These are phyloP conservation scores for Aspergillus hortae DNA, from an alignment of 2,329 filamentous ascomycete genomes.

Conservation along the genomic window DNA sequence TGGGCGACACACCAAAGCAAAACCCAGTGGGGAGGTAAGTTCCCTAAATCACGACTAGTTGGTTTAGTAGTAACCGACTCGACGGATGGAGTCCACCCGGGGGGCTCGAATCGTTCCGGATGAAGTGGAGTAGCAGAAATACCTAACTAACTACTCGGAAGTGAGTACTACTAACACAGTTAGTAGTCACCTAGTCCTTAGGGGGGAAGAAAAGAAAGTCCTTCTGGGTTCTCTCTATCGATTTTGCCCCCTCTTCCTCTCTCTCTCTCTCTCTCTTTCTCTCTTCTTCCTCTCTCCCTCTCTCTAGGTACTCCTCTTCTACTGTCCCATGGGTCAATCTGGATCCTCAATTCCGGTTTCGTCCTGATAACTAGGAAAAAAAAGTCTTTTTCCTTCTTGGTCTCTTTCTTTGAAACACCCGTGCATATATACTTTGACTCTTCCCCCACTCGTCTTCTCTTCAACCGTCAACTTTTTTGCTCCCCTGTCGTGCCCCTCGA, in stretches of 20 bases:
- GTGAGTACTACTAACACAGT: too few species aligned
- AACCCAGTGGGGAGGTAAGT: background rate
- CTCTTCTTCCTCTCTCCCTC: background rate
- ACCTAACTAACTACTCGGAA: background rate
- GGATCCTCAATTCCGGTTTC: too few species aligned
- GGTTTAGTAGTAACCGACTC: background rate
- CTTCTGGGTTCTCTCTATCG: background rate
- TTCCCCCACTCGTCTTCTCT: too few species aligned
- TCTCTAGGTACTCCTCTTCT: background rate
- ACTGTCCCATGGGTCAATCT: too few species aligned
- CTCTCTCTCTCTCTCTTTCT: background rate
- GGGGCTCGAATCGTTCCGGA: slow-evolving; percentile 1
- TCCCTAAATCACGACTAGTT: background rate
- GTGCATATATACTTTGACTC: too few species aligned
- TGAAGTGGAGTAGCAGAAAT: background rate
- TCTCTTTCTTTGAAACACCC: too few species aligned
- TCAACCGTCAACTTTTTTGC: too few species aligned
- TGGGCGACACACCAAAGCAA: background rate
- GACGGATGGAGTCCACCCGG: background rate
- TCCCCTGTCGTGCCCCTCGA: too few species aligned
- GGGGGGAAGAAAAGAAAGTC: background rate
- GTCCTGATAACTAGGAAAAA: too few species aligned
- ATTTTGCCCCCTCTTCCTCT: background rate
- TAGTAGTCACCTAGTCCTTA: background rate
- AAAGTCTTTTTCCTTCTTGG: too few species aligned